A percentile compares a stretch with the other conserved stretches of the same genome.
These are phyloP conservation scores for Lavandula angustifolia DNA, from an alignment of 257 asterid genomes.

Conservation along the genomic window DNA sequence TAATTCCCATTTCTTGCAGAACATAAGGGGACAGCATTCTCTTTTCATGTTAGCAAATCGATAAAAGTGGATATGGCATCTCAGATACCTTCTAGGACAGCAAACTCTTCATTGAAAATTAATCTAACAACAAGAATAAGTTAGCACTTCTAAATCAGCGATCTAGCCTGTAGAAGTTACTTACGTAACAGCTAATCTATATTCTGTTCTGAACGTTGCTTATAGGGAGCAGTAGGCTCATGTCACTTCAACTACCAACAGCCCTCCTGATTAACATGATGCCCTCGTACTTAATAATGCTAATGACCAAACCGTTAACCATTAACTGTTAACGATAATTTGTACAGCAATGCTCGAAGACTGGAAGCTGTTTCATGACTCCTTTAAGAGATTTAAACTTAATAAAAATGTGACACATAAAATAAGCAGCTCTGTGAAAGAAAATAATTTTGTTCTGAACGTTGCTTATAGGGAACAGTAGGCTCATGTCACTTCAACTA, in stretches of 20 bases:
- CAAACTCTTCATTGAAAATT: conserved; percentile 4
- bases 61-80: conserved; percentile 2
- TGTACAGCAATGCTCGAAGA: conserved; percentile 23
- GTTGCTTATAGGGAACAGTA: conserved; percentile 7
- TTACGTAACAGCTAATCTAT: conserved; percentile 15
- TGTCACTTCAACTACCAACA: conserved; percentile 1
- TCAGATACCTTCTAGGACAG: conserved; percentile 5
- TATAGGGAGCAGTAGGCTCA: conserved; percentile 2
- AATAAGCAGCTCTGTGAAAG: background rate
- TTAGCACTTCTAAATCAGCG: conserved; percentile 3
- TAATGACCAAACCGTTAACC: conserved; percentile 13
- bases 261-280: conserved; percentile 12
- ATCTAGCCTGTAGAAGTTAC: conserved; percentile 1
- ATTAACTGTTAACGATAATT: conserved; percentile 4
- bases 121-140: conserved; percentile 12
- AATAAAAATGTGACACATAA: conserved; percentile 4
- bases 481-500: background rate
- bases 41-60: conserved; percentile 1
- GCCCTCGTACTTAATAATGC: no score
- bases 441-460: conserved; percentile 2
- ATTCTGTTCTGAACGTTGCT: conserved; percentile 6
- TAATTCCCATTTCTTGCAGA: background rate
- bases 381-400: background rate
- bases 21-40: background rate
- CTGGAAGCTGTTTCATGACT: background rate